Evolutionary conservation across 306 rosid species (phyloP).

Genomic region (Gleditsia sinensis): DNA sequence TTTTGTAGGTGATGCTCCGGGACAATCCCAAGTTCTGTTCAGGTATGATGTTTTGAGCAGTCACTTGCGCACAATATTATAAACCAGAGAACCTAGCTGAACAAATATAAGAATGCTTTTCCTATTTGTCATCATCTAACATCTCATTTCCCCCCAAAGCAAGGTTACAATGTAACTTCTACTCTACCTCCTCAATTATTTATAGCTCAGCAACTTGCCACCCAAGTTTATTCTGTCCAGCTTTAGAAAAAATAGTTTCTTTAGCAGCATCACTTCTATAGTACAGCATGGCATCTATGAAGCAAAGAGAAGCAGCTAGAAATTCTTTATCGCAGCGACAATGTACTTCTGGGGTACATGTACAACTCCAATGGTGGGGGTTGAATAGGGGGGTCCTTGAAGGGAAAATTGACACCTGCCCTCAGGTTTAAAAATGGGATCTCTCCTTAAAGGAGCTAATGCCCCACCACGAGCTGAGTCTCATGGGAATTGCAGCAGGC

Average conservation of each 20-base stretch:
- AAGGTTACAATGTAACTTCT: not conserved
- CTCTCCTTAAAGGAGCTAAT: not conserved
- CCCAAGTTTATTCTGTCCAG: not conserved
- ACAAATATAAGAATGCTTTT: not conserved
- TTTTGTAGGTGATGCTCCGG: not conserved
- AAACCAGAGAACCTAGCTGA: not conserved
- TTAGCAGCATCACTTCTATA: not conserved
- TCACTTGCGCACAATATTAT: not conserved
- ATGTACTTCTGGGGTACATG: not conserved
- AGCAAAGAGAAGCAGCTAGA: not conserved
- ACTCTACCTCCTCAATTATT: not conserved
- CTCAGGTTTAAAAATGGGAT: not conserved
- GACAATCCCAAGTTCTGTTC: not conserved
- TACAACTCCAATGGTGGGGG: not conserved
- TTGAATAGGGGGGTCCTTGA: not conserved
- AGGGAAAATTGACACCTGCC: not conserved
- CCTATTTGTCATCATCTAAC: not conserved
- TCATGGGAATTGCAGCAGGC: too few relatives aligned
- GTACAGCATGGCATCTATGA: not conserved
- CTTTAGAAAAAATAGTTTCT: not conserved
- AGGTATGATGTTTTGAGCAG: not conserved
- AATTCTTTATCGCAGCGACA: not conserved
- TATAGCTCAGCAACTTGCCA: not conserved
- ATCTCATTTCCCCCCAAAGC: not conserved
- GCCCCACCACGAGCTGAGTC: not conserved